Evolutionary conservation across 441 rosid species (phyloP), one percentile per base, ranked within the genome.

Genomic region (Cnidoscolus chayamansa): DNA sequence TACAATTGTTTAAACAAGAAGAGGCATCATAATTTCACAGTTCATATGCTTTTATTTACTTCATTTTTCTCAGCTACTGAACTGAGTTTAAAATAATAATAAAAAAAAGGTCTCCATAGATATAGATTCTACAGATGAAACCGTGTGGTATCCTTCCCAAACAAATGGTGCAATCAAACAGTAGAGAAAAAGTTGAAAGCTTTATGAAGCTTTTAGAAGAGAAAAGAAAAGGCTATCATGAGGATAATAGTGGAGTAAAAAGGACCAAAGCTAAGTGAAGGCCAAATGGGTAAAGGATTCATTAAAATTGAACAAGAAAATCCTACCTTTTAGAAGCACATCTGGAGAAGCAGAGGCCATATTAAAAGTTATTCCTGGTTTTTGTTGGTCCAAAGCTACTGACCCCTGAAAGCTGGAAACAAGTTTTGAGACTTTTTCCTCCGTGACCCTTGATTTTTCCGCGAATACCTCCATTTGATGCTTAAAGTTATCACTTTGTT

Each of bases 381-480:
- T 71, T 37, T 73, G 76, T 66, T 74, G 85, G 78, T 80, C 86
- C 79, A 83, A 67, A 35, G 77, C 25, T 72, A 72, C 53, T 58
- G 86, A 70, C 7, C 81, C 77, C 45, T 79, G 78, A 67, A 84
- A 71, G 69, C 74, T 72, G 48, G 89, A 74, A 74, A 71, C 70
- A 53, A 74, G 43, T 53, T 80, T 82, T 7, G 84, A 54, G 54
- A 79, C 78, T 70, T 75, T 83, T 70, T 87, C 93, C 67, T 88
- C 88, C 4, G 84, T 78, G 69, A 85, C 88, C 59, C 90, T 85
- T 63, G 88, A 86, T 82, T 90, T 90, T 53, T 90, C 94, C 5
- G 93, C 79, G 77, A 81, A 83, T 0, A 89, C 82, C 72, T 85
- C 86, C 43, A 74, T 62, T 79, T 85, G 88, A 25, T 76, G 83